These are phyloP conservation scores for Golubevia pallescens DNA, from an alignment of 1,284 basidiomycete genomes.

Conservation along the genomic window DNA sequence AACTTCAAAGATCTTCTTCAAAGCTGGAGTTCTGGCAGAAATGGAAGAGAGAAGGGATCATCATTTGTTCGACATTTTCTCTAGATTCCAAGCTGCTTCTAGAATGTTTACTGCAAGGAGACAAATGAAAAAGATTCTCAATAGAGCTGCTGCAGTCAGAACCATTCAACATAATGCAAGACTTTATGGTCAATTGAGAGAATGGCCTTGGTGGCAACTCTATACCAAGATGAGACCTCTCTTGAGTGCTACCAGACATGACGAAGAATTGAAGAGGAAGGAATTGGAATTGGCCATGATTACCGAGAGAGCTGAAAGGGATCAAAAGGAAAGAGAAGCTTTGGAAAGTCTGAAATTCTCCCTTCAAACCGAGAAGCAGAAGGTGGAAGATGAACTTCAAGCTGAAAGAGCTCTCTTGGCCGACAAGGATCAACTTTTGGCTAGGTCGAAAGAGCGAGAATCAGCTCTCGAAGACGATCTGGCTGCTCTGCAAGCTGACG, in stretches of 20 bases:
- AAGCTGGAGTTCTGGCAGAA: constrained; percentile 96
- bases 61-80: constrained; percentile 86
- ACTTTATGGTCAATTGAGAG: constrained; percentile 78
- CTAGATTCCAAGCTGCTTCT: constrained; percentile 82
- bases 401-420: constrained; percentile 37
- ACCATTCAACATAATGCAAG: constrained; percentile 93
- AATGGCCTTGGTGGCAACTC: constrained; percentile 99
- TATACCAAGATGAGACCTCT: constrained; percentile 92
- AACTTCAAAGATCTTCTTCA: constrained; percentile 98
- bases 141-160: constrained; percentile 86
- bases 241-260: constrained; percentile 86
- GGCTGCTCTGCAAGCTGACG: constrained; percentile 42
- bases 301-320: constrained; percentile 55
- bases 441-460: constrained; percentile 49
- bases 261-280: constrained; percentile 88
- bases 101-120: constrained; percentile 84
- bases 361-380: constrained; percentile 48
- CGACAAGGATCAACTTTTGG: constrained; percentile 50
- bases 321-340: constrained; percentile 48
- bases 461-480: constrained; percentile 43
- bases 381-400: constrained; percentile 41
- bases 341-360: constrained; percentile 45
- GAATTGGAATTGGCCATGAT: constrained; percentile 79
- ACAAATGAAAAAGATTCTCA: constrained; percentile 92
- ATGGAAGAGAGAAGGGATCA: constrained; percentile 91